phyloP scores from a whole-genome alignment of 208 protist species.

The Acanthamoeba royreba region DNA sequence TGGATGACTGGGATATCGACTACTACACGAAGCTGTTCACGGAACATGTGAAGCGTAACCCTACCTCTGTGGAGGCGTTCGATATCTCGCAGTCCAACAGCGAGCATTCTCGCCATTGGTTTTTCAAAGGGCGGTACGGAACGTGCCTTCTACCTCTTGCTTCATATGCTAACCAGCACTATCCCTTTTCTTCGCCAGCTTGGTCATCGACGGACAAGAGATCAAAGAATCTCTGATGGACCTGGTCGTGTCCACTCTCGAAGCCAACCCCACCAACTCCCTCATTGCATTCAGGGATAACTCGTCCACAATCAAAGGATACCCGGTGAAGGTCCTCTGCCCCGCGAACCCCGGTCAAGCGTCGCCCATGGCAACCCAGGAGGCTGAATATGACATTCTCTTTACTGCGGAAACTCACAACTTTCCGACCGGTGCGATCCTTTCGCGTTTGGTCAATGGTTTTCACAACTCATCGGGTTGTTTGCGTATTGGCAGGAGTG shows the following conservation, averaged over 20 bases:
- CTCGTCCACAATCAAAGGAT: conserved; percentile 42
- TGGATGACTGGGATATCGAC: conserved; percentile 77
- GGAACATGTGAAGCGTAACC: conserved; percentile 77
- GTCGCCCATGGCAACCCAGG: not conserved
- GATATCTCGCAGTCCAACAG: conserved; percentile 83
- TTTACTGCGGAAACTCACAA: conserved; percentile 85
- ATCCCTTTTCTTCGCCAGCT: too few relatives aligned
- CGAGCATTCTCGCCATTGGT: conserved; percentile 84
- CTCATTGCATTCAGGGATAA: conserved; percentile 56
- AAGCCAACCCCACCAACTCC: conserved; percentile 32
- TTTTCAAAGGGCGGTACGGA: conserved; percentile 75
- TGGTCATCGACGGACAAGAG: conserved; percentile 50
- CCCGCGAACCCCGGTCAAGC: conserved; percentile 11
- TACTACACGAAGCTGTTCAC: conserved; percentile 78
- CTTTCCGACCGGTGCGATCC: conserved; percentile 72
- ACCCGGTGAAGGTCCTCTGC: not conserved
- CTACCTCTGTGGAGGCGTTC: conserved; percentile 80
- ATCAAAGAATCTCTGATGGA: conserved; percentile 45
- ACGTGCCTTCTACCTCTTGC: too few relatives aligned
- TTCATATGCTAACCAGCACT: too few relatives aligned
- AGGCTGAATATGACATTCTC: conserved; percentile 65
- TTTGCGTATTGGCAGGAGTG: conserved; percentile 66
- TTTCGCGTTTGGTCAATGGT: too few relatives aligned
- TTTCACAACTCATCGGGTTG: not conserved
- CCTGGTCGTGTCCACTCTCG: conserved; percentile 18